These are phyloP conservation scores for Euphrasia confusa DNA, from an alignment of 257 asterid species.

Conservation along the genomic window DNA sequence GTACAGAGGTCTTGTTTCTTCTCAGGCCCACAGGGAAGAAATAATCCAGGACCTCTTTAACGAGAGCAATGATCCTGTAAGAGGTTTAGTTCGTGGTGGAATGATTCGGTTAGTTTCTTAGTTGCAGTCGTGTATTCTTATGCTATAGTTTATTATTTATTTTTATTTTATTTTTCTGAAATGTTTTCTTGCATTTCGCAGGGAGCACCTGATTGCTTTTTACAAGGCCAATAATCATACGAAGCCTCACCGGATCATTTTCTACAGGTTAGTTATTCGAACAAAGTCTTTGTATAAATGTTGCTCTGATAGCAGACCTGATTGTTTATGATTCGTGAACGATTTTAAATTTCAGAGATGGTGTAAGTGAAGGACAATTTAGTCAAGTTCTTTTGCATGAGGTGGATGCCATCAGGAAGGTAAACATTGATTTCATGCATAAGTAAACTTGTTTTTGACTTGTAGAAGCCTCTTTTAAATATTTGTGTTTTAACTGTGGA, in stretches of 20 bases:
- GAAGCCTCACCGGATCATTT: slow-evolving; percentile 66
- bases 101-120: slow-evolving; percentile 49
- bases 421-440: not conserved
- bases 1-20: slow-evolving; percentile 72
- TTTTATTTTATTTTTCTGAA: not conserved
- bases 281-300: not conserved
- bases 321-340: not conserved
- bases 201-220: slow-evolving; percentile 58
- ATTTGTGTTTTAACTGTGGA: not conserved
- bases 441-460: not conserved
- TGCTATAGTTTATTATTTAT: not conserved
- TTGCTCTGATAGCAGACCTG: not conserved
- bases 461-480: not conserved
- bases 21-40: slow-evolving; percentile 61
- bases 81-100: slow-evolving; percentile 48
- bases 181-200: slow-evolving; percentile 25
- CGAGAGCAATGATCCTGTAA: slow-evolving; percentile 27
- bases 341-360: slow-evolving; percentile 52
- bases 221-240: slow-evolving; percentile 25
- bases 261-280: slow-evolving; percentile 48
- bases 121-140: not conserved
- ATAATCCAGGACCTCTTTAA: slow-evolving; percentile 62
- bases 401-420: slow-evolving; percentile 66
- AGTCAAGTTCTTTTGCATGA: slow-evolving; percentile 64
- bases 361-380: slow-evolving; percentile 87